Evolutionary conservation across 2,329 filamentous ascomycete species (phyloP), one percentile per base, ranked within the genome.

Genomic region (Penicillium sp.): DNA sequence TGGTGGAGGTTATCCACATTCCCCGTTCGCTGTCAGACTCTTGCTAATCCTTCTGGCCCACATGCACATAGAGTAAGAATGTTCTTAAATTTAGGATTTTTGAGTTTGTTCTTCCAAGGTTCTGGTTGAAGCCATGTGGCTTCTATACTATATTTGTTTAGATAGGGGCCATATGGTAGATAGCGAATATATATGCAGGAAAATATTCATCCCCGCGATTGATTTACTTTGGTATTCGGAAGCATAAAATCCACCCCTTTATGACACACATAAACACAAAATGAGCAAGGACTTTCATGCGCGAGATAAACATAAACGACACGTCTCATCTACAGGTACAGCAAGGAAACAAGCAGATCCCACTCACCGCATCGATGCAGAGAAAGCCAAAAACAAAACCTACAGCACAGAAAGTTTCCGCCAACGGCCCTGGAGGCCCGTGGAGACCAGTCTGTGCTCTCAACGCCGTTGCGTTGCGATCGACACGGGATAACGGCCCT

Each of bases 381-480:
- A n/a, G 15, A n/a, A 40, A 40, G 37, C 37, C 37, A 40, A 18
- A 18, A 40, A 40, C 35, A 22, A 40, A n/a, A 40, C 18, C n/a
- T 20, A 1, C 15, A 37, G 3, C 15, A 37, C 15, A 18, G 33
- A 37, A 37, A 37, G 33, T 37, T n/a, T 37, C 29, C 29, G 29
- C 29, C 33, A 37, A 37, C 33, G 33, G 29, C 5, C 14, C 14
- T 31, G 29, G 33, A 37, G 33, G 33, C 33, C 33, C 37, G 18
- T 40, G 37, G 37, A 9, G 6, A 40, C 12, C 33, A 29, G 49
- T 53, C 49, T 56, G 40, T 53, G 45, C 54, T 46, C n/a, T 14
- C 14, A 27, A 43, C 44, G 46, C 45, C 49, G 45, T 53, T 49
- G 45, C 49, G 45, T 53, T 49, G 45, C 11, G 54, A 56, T 56